phyloP scores from a whole-genome alignment of 2,329 filamentous ascomycete genomes.

The Davidsoniella eucalypti region DNA sequence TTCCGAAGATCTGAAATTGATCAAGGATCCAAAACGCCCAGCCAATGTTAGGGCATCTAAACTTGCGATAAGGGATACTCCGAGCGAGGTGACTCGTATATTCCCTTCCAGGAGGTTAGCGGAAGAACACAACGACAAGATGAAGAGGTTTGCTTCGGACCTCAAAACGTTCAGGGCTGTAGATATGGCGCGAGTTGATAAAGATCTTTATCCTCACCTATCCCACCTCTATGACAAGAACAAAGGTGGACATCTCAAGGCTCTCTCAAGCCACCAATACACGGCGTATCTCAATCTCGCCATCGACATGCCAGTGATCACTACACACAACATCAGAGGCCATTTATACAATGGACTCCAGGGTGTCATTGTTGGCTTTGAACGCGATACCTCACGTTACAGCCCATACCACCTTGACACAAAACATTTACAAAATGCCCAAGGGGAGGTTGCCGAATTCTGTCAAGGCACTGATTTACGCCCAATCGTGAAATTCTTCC shows the following conservation, averaged over 20 bases:
- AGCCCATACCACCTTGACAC: too few species aligned
- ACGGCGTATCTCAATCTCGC: not conserved
- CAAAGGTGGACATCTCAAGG: not conserved
- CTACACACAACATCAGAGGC: not conserved
- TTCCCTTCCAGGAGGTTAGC: too few species aligned
- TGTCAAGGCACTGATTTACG: too few species aligned
- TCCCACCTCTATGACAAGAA: not conserved
- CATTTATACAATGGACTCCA: not conserved
- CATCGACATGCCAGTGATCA: not conserved
- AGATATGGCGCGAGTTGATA: not conserved
- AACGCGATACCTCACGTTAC: too few species aligned
- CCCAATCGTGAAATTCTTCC: not conserved
- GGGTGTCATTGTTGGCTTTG: not conserved
- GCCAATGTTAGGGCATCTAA: too few species aligned
- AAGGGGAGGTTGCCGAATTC: not conserved
- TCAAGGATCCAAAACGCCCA: too few species aligned
- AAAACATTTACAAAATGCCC: too few species aligned
- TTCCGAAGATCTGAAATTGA: too few species aligned
- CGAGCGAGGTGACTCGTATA: too few species aligned
- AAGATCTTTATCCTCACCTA: not conserved
- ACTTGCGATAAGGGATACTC: too few species aligned
- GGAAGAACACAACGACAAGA: too few species aligned
- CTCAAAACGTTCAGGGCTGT: not conserved
- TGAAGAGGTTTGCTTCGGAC: too few species aligned
- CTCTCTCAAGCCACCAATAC: not conserved